Evolutionary conservation across 176 grass and related monocot genomes (phyloP), one percentile per base, ranked within the genome.

Genomic region (Puya raimondii): DNA sequence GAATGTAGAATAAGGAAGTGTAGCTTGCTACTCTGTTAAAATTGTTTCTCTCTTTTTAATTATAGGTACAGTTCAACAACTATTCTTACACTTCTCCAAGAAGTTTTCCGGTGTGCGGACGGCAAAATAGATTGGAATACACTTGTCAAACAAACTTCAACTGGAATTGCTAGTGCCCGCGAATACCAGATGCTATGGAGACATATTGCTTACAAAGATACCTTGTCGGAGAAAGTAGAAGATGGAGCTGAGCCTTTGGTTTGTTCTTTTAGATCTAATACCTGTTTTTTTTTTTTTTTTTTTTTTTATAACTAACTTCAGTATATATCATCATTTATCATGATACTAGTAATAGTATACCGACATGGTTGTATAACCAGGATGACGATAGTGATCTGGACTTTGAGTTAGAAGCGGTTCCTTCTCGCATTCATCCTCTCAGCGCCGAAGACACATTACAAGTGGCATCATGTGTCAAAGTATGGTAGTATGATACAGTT

Each of bases 161-260:
- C 89, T 26, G 94, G 94, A 66, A 90, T 97, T 79, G 84, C 86
- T 47, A 82, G 67, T 66, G 59, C 94, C 11, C 86, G 94, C n/a
- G 94, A 97, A 70, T 97, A 82, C 81, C 94, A 97, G 80, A 90
- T 92, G 94, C 74, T 97, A 25, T 97, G 94, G 94, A 86, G 89
- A 50, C 82, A 97, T 83, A 54, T 93, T 49, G 94, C 94, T 51
- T 93, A 97, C 76, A 23, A 51, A 2, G 74, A 92, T 4, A 65
- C 72, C 11, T 74, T 99, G 51, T 20, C 52, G 3, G 80, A 86
- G 8, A 79, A 76, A 58, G 18, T 93, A 12, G 84, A 84, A 51
- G 50, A 63, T n/a, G 42, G 56, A 51, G 68, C 63, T 33, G 74
- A 72, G 59, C 94, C 82, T 50, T 80, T 93, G 89, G 94, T 99